These are phyloP conservation scores for Magnusiomyces tetraspermus DNA, from an alignment of 1,139 yeast genomes.

Conservation along the genomic window DNA sequence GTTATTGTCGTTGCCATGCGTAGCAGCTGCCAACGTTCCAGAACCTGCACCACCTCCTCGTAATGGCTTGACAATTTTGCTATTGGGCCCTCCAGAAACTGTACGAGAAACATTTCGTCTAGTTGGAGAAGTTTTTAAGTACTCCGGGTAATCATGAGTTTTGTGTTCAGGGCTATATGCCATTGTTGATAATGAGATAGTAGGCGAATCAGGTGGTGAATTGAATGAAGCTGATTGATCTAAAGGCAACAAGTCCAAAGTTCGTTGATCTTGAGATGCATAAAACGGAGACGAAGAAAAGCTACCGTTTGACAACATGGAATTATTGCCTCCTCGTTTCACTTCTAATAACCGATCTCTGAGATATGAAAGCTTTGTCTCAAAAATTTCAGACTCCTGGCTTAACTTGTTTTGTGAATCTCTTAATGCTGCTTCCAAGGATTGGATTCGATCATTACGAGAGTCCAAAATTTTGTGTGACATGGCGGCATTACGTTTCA, in stretches of 20 bases:
- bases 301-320: neutral
- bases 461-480: constrained; percentile 52
- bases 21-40: neutral
- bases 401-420: constrained; percentile 45
- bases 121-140: neutral
- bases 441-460: constrained; percentile 50
- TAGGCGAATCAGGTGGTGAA: neutral
- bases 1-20: neutral
- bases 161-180: constrained; percentile 9
- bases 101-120: neutral
- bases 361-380: constrained; percentile 40
- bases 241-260: neutral
- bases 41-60: constrained; percentile 40
- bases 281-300: neutral
- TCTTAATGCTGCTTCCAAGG: constrained; percentile 43
- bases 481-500: constrained; percentile 41
- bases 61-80: constrained; percentile 54
- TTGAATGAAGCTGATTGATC: neutral
- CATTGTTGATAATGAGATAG: neutral
- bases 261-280: neutral
- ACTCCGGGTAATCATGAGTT: constrained; percentile 12
- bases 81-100: constrained; percentile 3
- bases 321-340: constrained; percentile 11
- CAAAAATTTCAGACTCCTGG: constrained; percentile 46
- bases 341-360: constrained; percentile 36